Evolutionary conservation across 2,329 filamentous ascomycete species (phyloP).

Genomic region (Colletotrichum salicis): DNA sequence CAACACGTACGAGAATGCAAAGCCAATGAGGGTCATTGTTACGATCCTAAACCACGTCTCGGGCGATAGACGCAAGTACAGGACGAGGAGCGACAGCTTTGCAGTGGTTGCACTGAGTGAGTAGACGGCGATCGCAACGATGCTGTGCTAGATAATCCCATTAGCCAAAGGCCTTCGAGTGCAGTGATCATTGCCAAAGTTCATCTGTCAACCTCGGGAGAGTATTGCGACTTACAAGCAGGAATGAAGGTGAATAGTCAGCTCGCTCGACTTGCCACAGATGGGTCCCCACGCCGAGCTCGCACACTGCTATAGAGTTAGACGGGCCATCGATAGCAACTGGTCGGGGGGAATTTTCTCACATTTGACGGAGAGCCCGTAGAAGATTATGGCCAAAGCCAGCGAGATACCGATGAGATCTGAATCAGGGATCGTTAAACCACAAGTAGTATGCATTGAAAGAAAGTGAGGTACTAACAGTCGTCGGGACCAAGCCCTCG

Average conservation of each 20-base stretch:
- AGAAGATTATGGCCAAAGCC: conserved; percentile 10
- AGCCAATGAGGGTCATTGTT: conserved; percentile 42
- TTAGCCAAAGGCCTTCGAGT: background rate
- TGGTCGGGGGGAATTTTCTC: background rate
- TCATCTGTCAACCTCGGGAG: no score
- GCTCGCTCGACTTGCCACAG: conserved; percentile 26
- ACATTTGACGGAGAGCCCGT: conserved; percentile 14
- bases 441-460: no score
- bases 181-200: background rate
- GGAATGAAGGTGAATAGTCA: conserved; percentile 15
- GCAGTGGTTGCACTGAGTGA: conserved; percentile 32
- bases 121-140: conserved; percentile 19
- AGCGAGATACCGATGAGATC: conserved; percentile 21
- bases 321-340: background rate
- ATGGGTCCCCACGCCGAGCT: conserved; percentile 24
- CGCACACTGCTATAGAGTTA: conserved; percentile 3
- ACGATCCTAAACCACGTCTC: conserved; percentile 43
- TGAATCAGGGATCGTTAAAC: background rate
- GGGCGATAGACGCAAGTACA: conserved; percentile 39
- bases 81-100: conserved; percentile 33
- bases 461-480: background rate
- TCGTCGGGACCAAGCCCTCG: conserved; percentile 20
- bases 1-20: conserved; percentile 45
- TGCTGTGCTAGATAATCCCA: background rate
- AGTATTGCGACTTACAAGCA: background rate